Conservation (phyloP, 192 early-diverging fungal species). For the Podochytrium sp. region DNA sequence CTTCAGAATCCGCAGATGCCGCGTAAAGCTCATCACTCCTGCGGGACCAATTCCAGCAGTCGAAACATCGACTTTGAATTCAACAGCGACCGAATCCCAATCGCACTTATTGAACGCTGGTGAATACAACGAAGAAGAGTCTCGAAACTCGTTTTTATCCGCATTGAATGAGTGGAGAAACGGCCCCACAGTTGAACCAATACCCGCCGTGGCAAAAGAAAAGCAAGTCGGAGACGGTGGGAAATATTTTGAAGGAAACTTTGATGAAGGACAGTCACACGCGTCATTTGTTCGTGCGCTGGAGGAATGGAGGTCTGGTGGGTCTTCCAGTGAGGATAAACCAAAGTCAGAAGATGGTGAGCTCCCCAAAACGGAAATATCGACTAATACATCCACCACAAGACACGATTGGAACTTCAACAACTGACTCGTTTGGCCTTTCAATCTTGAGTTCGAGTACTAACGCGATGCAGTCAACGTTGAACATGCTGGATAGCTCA, state of each 20-base stretch:
- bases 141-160: neutral
- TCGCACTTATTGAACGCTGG: too few species aligned
- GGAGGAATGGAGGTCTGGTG: neutral
- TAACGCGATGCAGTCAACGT: neutral
- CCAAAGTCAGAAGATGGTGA: neutral
- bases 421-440: neutral
- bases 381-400: neutral
- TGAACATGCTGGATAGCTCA: neutral
- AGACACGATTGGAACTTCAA: slow-evolving; percentile 5
- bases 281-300: neutral
- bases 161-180: slow-evolving; percentile 8
- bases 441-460: neutral
- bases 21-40: neutral
- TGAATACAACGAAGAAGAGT: too few species aligned
- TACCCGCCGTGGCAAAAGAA: neutral
- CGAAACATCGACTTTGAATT: too few species aligned
- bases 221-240: neutral
- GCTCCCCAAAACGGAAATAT: neutral
- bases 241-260: neutral
- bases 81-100: too few species aligned
- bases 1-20: neutral
- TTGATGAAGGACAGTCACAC: neutral
- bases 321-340: neutral
- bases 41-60: too few species aligned
- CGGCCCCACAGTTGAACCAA: neutral